Evolutionary conservation across 2,329 filamentous ascomycete species (phyloP), one percentile per base, ranked within the genome.

Genomic region (Botrytis pseudocinerea): DNA sequence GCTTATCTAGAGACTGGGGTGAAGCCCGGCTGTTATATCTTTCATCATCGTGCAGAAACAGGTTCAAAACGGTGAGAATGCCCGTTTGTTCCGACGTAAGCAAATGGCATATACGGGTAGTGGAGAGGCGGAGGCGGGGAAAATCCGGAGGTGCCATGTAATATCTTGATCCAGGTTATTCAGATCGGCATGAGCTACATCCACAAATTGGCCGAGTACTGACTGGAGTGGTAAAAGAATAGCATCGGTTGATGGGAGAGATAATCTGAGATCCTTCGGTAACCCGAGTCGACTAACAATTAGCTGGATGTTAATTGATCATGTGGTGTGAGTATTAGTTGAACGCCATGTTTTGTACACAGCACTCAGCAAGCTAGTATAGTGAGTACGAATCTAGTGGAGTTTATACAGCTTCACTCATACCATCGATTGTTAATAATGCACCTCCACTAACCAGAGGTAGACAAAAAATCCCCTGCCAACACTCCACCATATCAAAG

Each of bases 31-130:
- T 35, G 14, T 66, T 20, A 35, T 25, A 20, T 28, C 40, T 66
- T 51, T 51, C 63, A 51, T 66, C 44, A 66, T 66, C 32, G 28
- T 66, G 44, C 63, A 66, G 63, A 51, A 51, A 51, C 61, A 66
- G 63, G 46, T 51, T 66, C 63, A 25, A 51, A 32, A 25, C 28
- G 44, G n/a, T 20, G 28, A 18, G 2, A 63, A 12, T n/a, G 46
- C 10, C 20, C 28, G 20, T 32, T 35, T 35, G 28, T 48, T 38
- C 63, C 61, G 8, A 48, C 20, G 9, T 38, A 32, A 63, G 44
- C 22, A 48, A 38, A 38, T 51, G 51, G 14, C 28, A 57, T 28
- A 32, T 38, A 32, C 32, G 32, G 2, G 32, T 32, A 38, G 63
- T 66, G 63, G 63, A n/a, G 44, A 66, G 10, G 62, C 8, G 63